Evolutionary conservation across 192 early-diverging fungal species (phyloP), one percentile per base, ranked within the genome.

Genomic region (Geosiphon pyriformis): DNA sequence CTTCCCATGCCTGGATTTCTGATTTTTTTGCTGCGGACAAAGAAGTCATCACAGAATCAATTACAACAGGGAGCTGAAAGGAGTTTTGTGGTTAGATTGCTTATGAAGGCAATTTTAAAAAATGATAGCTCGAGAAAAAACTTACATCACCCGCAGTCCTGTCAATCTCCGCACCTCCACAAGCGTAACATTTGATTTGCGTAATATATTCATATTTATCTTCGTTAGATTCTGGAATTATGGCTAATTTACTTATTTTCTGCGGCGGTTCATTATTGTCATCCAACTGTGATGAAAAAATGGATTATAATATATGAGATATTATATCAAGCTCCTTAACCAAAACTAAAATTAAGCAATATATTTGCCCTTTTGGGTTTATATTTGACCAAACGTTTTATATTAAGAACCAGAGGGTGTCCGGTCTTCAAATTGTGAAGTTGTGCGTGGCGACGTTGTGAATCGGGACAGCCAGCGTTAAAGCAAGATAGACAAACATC

Each of bases 401-500:
- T 90, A 78, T 95, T 97, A 23, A 96, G 74, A 11, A 83, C 84
- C 48, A 99, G 68, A 4, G 90, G 81, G 69, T 99, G 96, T 0
- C 74, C 73, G 53, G 78, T 77, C 67, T 91, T 90, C 59, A 78
- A 68, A 55, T 80, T 83, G 76, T 99, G 96, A 56, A 84, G 78
- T 48, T 77, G 70, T 23, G 88, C 87, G 76, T 99, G 96, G 34
- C 83, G 69, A 54, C 85, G 81, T 15, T 82, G 81, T 22, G 70
- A 59, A 11, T 78, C 82, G 4, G 76, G 65, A 65, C 95, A 97
- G 1, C 89, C 91, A 30, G 93, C 95, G 65, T 98, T 95, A 73
- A 94, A 98, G 80, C 96, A 98, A 10, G 83, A 82, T 30, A 98
- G 78, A 65, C 96, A 98, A 15, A 98, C 94, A 71, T 97, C 89